A percentile compares a stretch with the other conserved stretches of the same genome.
Evolutionary conservation across 2,329 filamentous ascomycete genomes (phyloP).

Genomic region (Arthrobotrys entomopaga): DNA sequence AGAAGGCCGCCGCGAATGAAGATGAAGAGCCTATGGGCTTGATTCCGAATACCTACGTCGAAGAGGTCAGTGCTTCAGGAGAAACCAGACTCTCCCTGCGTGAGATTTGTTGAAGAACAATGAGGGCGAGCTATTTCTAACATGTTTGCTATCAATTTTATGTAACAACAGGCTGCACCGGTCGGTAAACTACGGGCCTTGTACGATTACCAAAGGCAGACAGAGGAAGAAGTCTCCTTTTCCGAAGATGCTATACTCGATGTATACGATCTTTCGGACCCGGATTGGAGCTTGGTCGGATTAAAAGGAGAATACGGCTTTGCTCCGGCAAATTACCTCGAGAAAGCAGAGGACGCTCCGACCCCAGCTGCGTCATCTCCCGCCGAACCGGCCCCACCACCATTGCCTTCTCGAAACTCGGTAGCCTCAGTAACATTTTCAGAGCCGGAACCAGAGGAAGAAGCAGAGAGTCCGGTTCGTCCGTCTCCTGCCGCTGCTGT

Average conservation of each 20-base stretch:
- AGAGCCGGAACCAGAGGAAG: conserved; percentile 34
- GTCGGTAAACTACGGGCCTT: conserved; percentile 82
- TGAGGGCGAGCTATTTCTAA: background rate
- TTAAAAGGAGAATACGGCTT: conserved; percentile 88
- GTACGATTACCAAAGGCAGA: conserved; percentile 97
- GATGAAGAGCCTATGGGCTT: conserved; percentile 91
- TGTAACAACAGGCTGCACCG: conserved; percentile 69
- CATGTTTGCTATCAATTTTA: background rate
- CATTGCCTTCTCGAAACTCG: conserved; percentile 57
- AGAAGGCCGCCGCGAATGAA: conserved; percentile 82
- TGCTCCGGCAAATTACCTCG: conserved; percentile 95
- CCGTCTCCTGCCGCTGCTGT: conserved; percentile 38
- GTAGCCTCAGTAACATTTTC: conserved; percentile 11
- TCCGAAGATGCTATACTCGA: conserved; percentile 83
- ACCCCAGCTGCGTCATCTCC: conserved; percentile 62
- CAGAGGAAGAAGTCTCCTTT: conserved; percentile 96
- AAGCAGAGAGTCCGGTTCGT: conserved; percentile 30
- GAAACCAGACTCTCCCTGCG: conserved; percentile 33
- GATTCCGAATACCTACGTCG: conserved; percentile 93
- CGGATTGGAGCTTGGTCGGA: conserved; percentile 95
- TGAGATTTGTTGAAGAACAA: conserved; percentile 30
- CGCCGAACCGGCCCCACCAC: conserved; percentile 56
- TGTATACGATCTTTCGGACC: conserved; percentile 89
- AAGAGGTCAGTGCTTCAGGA: conserved; percentile 74
- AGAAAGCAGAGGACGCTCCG: conserved; percentile 66